phyloP scores from a whole-genome alignment of 2,329 filamentous ascomycete species.

The Talaromyces sp. region DNA sequence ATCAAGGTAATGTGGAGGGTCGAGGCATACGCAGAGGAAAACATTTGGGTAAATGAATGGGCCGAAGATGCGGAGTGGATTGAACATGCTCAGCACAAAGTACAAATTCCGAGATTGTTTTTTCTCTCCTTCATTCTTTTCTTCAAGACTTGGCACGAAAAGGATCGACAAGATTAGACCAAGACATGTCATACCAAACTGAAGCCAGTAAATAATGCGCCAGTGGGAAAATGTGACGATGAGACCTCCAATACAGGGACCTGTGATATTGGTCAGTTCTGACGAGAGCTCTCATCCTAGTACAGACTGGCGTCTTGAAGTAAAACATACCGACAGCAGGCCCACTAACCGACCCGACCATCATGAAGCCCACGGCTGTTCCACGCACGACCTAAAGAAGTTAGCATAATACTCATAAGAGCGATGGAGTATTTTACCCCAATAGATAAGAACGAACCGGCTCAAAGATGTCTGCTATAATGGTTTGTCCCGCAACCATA shows the following conservation, averaged over 20 bases:
- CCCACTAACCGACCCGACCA: slow-evolving; percentile 47
- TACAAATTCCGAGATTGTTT: slow-evolving; percentile 50
- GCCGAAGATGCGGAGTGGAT: slow-evolving; percentile 63
- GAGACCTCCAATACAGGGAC: slow-evolving; percentile 69
- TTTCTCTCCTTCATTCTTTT: slow-evolving; percentile 56
- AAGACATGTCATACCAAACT: slow-evolving; percentile 67
- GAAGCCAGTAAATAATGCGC: slow-evolving; percentile 78
- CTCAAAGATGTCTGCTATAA: slow-evolving; percentile 44
- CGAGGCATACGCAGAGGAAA: slow-evolving; percentile 56
- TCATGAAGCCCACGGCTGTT: slow-evolving; percentile 49
- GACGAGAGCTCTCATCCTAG: not conserved
- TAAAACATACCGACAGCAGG: slow-evolving; percentile 43
- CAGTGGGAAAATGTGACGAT: slow-evolving; percentile 75
- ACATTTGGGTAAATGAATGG: slow-evolving; percentile 72
- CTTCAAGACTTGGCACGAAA: slow-evolving; percentile 68
- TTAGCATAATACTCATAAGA: too few relatives aligned
- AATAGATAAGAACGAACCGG: slow-evolving; percentile 32
- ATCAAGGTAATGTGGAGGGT: not conserved
- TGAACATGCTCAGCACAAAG: slow-evolving; percentile 49
- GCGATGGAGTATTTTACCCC: too few relatives aligned
- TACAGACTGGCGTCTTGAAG: not conserved
- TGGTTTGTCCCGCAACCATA: slow-evolving; percentile 44
- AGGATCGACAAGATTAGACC: slow-evolving; percentile 64
- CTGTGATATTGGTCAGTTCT: slow-evolving; percentile 19
- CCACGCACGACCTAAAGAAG: slow-evolving; percentile 44